phyloP scores from a whole-genome alignment of 805 yeast species.

The Lipomyces yamanashiensis region DNA sequence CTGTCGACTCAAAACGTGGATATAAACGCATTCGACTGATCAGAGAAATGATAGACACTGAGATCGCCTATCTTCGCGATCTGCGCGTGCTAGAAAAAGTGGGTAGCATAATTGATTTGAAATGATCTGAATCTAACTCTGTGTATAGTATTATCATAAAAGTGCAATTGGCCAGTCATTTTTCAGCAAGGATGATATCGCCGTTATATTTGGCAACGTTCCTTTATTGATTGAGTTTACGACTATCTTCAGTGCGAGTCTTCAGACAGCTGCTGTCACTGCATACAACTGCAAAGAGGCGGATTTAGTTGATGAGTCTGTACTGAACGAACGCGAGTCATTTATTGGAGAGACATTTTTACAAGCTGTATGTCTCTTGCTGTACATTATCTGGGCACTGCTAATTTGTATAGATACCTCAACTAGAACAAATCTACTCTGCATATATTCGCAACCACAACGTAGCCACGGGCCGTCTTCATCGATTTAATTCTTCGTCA shows the following conservation, averaged over 20 bases:
- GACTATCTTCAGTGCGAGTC: constrained; percentile 40
- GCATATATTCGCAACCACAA: constrained; percentile 44
- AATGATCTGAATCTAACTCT: constrained; percentile 37
- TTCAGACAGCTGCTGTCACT: constrained; percentile 33
- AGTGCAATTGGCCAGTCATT: constrained; percentile 40
- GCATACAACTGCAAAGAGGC: constrained; percentile 33
- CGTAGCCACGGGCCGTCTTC: constrained; percentile 42
- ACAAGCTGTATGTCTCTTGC: constrained; percentile 24
- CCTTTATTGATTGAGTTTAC: constrained; percentile 43
- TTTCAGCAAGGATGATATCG: constrained; percentile 45
- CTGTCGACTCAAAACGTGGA: constrained; percentile 29
- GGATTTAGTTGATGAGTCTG: constrained; percentile 34
- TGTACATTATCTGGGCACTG: not conserved
- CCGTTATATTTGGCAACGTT: constrained; percentile 42
- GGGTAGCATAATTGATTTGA: constrained; percentile 27
- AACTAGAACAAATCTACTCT: constrained; percentile 45
- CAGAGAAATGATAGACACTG: constrained; percentile 48
- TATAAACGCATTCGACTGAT: constrained; percentile 42
- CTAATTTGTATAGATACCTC: constrained; percentile 32
- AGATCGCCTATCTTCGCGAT: constrained; percentile 47
- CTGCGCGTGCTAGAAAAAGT: constrained; percentile 44
- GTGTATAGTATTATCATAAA: constrained; percentile 30
- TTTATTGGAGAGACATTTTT: constrained; percentile 43
- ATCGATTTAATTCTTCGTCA: constrained; percentile 39
- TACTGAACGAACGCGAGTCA: constrained; percentile 25